Base-by-base conservation (phyloP, 2,329 filamentous ascomycete species). In the Endoconidiophora polonica region DNA sequence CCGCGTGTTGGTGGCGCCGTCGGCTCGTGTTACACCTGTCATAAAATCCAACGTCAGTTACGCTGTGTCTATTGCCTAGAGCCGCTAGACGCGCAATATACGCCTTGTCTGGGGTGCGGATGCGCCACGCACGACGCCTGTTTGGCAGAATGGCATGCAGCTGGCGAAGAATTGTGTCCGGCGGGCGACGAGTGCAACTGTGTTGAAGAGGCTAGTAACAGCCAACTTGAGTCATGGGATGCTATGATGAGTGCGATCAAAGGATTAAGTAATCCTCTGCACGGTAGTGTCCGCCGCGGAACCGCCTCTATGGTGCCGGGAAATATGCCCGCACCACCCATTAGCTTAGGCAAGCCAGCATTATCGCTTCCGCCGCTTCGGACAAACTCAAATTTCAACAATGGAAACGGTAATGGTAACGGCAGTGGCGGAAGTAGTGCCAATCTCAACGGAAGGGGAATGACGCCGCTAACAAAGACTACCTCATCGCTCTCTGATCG, bases 181-280 rank as follows among this genome's bases (percentile, higher is more conserved):
- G 77, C 75, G 0, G 77, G 77, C 1, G 78, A 81, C 57, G 78
- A 81, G 58, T 82, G 78, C 57, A 66, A 74, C 52, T 82, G 78
- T 56, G 67, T 72, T 0, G 66, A 72, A 12, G 72, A 79, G 54
- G 76, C 77, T 1, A 66, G 65, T 51, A 68, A 65, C 44, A 76
- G 74, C 1, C 67, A 76, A 39, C 70, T 80, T 6, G 77, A 80
- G 59, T 76, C 73, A 18, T 79, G 77, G 73, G 70, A 71, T 0
- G 75, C 74, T 2, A 66, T 76, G 61, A 67, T 69, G 59, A 69
- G 66, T 0, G 65, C 67, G 14, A 55, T 66, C 29, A 33, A 33
- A 12, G 29, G 29, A 33, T 33, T 12, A 12, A 33, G 29, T 12
- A 12, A 33, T 12, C 29, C 29, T 33, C 29, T 33, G 9, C 29